Conservation (phyloP, 2,329 filamentous ascomycete species). For the Xenosphaeropsis pyriputrescens region DNA sequence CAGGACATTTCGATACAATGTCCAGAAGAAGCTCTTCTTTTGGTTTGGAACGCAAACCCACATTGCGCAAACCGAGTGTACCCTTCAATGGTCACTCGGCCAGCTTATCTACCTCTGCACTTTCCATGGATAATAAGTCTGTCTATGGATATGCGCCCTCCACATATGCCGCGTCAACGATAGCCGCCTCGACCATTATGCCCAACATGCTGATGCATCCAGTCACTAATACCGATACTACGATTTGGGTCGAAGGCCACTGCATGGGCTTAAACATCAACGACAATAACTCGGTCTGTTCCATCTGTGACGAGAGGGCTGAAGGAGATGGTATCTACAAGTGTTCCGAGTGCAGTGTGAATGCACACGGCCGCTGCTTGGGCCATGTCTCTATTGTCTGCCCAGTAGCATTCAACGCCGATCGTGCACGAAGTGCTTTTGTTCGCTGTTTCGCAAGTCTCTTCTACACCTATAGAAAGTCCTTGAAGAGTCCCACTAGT, state of each 20-base stretch:
- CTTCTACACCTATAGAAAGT: conserved; percentile 51
- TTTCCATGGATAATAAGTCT: conserved; percentile 20
- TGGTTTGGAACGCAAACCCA: conserved; percentile 57
- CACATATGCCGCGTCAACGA: conserved; percentile 72
- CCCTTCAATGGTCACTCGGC: conserved; percentile 57
- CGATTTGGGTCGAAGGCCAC: conserved; percentile 74
- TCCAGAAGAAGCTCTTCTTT: conserved; percentile 92
- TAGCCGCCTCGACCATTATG: conserved; percentile 78
- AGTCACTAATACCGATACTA: conserved; percentile 64
- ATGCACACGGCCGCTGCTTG: conserved; percentile 44
- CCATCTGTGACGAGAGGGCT: conserved; percentile 62
- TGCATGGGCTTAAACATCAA: conserved; percentile 53
- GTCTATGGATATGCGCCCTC: conserved; percentile 60
- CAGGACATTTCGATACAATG: conserved; percentile 65
- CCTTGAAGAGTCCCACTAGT: conserved; percentile 41
- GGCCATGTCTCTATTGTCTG: conserved; percentile 50
- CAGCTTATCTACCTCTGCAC: conserved; percentile 55
- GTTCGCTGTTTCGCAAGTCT: conserved; percentile 51
- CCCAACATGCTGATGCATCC: conserved; percentile 70
- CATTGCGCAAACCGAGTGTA: conserved; percentile 53
- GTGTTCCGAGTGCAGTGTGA: conserved; percentile 48
- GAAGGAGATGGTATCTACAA: conserved; percentile 55
- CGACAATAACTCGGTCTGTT: conserved; percentile 48
- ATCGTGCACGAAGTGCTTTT: conserved; percentile 48
- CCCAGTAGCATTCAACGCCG: conserved; percentile 43